phyloP scores from a whole-genome alignment of 148 eudicot species.

The Rhododendron henanense region DNA sequence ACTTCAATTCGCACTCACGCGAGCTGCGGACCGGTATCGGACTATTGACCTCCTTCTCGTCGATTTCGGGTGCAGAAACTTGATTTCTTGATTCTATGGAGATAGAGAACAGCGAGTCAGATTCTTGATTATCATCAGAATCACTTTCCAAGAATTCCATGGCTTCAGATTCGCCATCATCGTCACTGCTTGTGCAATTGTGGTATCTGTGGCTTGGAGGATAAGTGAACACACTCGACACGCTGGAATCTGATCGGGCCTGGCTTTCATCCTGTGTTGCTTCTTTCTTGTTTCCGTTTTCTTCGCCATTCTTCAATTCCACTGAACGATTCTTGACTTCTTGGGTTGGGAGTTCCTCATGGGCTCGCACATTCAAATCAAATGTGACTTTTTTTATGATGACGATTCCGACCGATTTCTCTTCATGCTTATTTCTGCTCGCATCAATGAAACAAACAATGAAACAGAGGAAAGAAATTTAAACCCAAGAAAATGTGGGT shows the following conservation, averaged over 20 bases:
- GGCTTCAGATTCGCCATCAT: conserved; percentile 40
- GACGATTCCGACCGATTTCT: conserved; percentile 23
- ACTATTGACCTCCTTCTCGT: conserved; percentile 12
- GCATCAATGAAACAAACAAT: neutral
- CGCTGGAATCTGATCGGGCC: conserved; percentile 27
- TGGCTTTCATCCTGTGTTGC: conserved; percentile 7
- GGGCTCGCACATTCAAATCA: conserved; percentile 39
- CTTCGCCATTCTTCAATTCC: conserved; percentile 9
- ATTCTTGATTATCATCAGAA: conserved; percentile 17
- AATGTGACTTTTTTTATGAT: conserved; percentile 51
- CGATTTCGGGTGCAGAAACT: conserved; percentile 6
- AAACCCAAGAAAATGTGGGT: neutral
- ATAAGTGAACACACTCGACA: conserved; percentile 43
- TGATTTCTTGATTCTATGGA: conserved; percentile 54
- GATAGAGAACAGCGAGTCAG: conserved; percentile 58
- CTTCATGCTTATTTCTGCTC: conserved; percentile 33
- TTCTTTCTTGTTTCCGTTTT: conserved; percentile 10
- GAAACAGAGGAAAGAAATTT: neutral
- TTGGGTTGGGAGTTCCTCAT: conserved; percentile 17
- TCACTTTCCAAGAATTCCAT: conserved; percentile 24
- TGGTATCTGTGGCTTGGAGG: conserved; percentile 40
- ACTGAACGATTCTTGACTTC: conserved; percentile 5
- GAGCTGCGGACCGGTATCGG: neutral
- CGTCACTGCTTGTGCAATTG: conserved; percentile 39
- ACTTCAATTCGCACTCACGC: neutral